phyloP scores from a whole-genome alignment of 1,139 yeast species.

The Saccharomyces hybrid region DNA sequence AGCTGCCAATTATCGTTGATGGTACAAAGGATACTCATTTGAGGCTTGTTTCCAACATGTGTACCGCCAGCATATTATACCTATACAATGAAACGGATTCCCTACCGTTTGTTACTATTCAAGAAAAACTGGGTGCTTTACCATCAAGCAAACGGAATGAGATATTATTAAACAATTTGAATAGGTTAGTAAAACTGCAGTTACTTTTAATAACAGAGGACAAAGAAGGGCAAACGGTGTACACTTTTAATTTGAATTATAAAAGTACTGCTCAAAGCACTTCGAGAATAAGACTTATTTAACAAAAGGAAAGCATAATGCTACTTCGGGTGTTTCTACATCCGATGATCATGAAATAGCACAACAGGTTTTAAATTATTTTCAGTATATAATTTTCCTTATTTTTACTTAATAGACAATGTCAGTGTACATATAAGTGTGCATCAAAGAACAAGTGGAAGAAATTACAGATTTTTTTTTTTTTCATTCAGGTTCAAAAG shows the following conservation, averaged over 20 bases:
- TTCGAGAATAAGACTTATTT: neutral
- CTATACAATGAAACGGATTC: neutral
- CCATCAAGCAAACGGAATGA: neutral
- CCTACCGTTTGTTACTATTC: neutral
- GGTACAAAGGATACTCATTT: neutral
- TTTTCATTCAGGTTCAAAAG: conserved; percentile 61
- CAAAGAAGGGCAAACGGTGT: neutral
- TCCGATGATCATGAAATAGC: neutral
- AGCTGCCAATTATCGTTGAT: conserved; percentile 11
- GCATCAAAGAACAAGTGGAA: neutral
- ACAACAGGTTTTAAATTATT: neutral
- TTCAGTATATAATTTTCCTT: neutral
- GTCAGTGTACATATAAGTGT: neutral
- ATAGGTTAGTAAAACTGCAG: neutral
- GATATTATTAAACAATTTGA: neutral
- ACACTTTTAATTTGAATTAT: neutral
- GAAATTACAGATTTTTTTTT: neutral
- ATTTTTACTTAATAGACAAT: neutral
- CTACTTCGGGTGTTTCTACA: neutral
- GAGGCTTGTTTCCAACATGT: neutral
- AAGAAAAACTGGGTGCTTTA: conserved; percentile 1
- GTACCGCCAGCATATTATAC: neutral
- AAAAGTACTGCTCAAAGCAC: neutral
- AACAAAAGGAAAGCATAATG: neutral
- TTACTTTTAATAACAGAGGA: neutral